Evolutionary conservation across 179 eudicot genomes (phyloP).

Genomic region (Patellifolia procumbens): DNA sequence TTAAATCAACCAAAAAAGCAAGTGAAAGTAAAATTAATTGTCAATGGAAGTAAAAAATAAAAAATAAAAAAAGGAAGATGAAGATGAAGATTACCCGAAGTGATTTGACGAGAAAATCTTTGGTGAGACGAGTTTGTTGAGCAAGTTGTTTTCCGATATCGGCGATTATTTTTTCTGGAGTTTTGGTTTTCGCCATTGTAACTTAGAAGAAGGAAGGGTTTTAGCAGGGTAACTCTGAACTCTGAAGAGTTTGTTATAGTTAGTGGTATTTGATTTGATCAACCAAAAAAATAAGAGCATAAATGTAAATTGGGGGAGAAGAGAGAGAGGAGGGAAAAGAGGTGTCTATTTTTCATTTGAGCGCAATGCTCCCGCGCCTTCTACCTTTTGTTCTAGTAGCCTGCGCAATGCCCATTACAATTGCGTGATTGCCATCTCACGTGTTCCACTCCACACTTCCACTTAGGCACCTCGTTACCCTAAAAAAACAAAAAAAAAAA

Average conservation of each 20-base stretch:
- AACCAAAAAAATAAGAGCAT: no score
- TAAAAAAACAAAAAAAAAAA: no score
- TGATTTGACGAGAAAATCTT: constrained; percentile 58
- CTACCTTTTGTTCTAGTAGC: no score
- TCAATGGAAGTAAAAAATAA: not conserved
- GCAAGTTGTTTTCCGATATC: constrained; percentile 62
- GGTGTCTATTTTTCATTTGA: not conserved
- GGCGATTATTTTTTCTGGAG: constrained; percentile 39
- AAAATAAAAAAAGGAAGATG: not conserved
- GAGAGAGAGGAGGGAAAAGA: not conserved
- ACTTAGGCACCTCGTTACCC: no score
- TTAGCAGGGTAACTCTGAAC: no score
- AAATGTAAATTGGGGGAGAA: no score
- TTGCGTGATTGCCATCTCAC: not conserved
- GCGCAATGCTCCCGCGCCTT: no score
- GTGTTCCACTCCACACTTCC: not conserved
- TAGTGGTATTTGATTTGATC: no score
- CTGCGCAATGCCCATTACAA: no score
- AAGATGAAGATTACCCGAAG: constrained; percentile 43
- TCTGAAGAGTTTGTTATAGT: no score
- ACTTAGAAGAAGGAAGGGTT: not conserved
- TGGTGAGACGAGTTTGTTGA: constrained; percentile 56
- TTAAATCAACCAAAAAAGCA: no score
- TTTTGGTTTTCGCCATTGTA: constrained; percentile 28
- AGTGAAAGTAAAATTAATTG: no score